Conservation (phyloP, 768 basidiomycete species). For the Boletus tomentosulus region DNA sequence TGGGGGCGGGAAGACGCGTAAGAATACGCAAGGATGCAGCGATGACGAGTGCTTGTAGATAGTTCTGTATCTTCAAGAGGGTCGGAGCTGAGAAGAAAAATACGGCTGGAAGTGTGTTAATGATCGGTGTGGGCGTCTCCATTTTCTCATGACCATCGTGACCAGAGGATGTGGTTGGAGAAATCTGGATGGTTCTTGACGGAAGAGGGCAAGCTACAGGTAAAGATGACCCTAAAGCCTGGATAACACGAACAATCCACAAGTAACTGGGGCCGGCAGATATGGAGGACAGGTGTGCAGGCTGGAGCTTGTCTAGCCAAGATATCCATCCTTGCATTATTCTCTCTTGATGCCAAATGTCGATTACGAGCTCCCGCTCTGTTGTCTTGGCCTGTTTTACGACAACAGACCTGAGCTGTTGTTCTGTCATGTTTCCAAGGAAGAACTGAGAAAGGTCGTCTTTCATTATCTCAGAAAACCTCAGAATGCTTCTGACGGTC, state of each 20-base stretch:
- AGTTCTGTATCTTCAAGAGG: conserved; percentile 60
- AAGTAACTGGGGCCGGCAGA: conserved; percentile 17
- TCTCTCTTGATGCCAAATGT: conserved; percentile 42
- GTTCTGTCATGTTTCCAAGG: conserved; percentile 62
- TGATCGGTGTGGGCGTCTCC: neutral
- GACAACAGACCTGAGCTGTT: conserved; percentile 48
- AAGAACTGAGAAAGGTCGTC: conserved; percentile 63
- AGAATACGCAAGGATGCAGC: conserved; percentile 57
- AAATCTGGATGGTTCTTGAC: conserved; percentile 11
- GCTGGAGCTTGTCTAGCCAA: conserved; percentile 18
- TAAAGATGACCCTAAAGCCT: conserved; percentile 41
- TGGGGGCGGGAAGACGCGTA: conserved; percentile 37
- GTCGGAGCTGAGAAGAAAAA: conserved; percentile 57
- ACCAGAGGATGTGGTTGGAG: neutral
- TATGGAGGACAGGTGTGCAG: conserved; percentile 8
- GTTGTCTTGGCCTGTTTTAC: conserved; percentile 47
- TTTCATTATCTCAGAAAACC: conserved; percentile 61
- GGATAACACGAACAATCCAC: conserved; percentile 50
- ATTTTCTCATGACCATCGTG: neutral
- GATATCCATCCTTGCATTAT: conserved; percentile 20
- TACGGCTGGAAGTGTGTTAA: conserved; percentile 59
- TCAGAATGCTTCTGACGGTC: conserved; percentile 44
- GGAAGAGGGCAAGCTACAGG: conserved; percentile 36
- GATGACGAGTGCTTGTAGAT: conserved; percentile 66
- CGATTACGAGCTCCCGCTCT: conserved; percentile 53